Evolutionary conservation across 2,329 filamentous ascomycete species (phyloP), one percentile per base, ranked within the genome.

Genomic region (Penicillium sp.): DNA sequence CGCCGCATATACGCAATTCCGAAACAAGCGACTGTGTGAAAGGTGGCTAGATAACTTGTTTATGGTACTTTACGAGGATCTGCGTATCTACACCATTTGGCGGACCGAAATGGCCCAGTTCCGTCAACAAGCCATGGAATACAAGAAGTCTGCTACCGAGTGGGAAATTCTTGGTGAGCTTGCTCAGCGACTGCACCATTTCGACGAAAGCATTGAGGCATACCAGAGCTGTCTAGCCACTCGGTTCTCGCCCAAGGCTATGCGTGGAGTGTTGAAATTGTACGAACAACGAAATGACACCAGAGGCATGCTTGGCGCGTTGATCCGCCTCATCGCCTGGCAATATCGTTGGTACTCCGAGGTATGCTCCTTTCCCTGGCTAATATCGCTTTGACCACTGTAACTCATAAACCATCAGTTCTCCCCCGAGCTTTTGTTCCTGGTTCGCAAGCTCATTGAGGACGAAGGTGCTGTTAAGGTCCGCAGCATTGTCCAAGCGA

Each of bases 311-410:
- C 83, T 97, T 7, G 89, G 87, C 29, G 88, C 90, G n/a, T 82
- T 97, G 58, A 97, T 99, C 64, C 83, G 92, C 52, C 81, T 99
- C 42, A 91, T 97, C 35, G 94, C 93, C 13, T 99, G 94, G 94
- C 94, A 99, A 78, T 99, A 97, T 78, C 84, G 94, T 66, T 99
- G 94, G 94, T 99, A 99, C 79, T 97, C 93, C 56, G 94, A 99
- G 84, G 86, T 88, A 75, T 69, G 78, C 25, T 54, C 43, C 15
- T 17, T 38, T 27, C 33, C 25, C 25, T 45, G n/a, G 36, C 8
- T 29, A 56, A 47, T 49, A 12, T 35, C 2, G 9, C 21, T 41
- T 7, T n/a, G 19, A 35, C 35, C 21, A 6, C 8, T 36, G 31
- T 55, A 72, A 49, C 62, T 67, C 41, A 73, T 49, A 33, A 51